Percentiles rank a stretch among this genome's conserved stretches.
phyloP scores from a whole-genome alignment of 306 rosid genomes.

The Lagenaria siceraria region DNA sequence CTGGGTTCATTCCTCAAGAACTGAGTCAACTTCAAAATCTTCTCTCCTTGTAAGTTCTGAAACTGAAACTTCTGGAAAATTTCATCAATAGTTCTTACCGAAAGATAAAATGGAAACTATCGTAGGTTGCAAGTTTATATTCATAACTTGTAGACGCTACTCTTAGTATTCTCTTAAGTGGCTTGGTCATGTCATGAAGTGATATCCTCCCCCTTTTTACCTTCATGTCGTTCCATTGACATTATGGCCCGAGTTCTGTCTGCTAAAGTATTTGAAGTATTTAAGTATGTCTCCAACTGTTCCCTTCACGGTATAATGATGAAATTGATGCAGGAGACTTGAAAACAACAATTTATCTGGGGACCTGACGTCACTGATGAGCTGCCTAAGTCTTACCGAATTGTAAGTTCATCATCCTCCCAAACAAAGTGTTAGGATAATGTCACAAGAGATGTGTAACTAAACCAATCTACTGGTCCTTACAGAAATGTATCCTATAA shows the following conservation, averaged over 20 bases:
- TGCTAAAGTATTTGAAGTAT: neutral
- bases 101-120: neutral
- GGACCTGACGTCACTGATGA: slow-evolving; percentile 46
- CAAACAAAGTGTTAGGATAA: neutral
- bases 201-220: neutral
- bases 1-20: slow-evolving; percentile 77
- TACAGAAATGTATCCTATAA: slow-evolving; percentile 85
- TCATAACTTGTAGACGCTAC: neutral
- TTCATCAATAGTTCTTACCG: neutral
- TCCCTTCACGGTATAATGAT: neutral
- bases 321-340: slow-evolving; percentile 50
- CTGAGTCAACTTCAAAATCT: slow-evolving; percentile 84
- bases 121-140: neutral
- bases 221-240: neutral
- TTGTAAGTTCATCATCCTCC: slow-evolving; percentile 38
- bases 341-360: slow-evolving; percentile 77
- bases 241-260: neutral
- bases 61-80: neutral
- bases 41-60: slow-evolving; percentile 50
- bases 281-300: neutral
- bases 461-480: neutral
- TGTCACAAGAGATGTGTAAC: neutral
- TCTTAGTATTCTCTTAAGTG: neutral
- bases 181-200: neutral
- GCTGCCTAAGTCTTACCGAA: slow-evolving; percentile 63